Conservation (phyloP, 345 rosid genomes). For the Populus nigra region DNA sequence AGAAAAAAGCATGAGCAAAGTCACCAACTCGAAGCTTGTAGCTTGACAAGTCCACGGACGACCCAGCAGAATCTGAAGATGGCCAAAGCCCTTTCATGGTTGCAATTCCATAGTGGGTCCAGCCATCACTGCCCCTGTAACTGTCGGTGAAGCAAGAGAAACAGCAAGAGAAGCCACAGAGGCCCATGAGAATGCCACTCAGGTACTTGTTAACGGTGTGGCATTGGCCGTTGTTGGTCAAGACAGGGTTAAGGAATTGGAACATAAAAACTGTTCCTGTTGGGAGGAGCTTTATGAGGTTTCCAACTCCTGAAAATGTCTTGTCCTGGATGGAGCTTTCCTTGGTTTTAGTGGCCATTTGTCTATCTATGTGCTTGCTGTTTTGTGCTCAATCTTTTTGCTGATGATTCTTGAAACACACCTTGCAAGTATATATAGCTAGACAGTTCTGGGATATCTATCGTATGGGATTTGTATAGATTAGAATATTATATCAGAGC, state of each 20-base stretch:
- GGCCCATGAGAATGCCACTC: constrained; percentile 44
- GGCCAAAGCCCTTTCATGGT: constrained; percentile 67
- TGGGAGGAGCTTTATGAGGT: constrained; percentile 80
- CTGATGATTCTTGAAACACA: constrained; percentile 2
- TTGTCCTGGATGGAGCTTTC: constrained; percentile 29
- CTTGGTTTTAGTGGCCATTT: background rate
- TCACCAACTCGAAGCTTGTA: constrained; percentile 57
- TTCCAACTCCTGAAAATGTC: constrained; percentile 55
- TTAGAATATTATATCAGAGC: background rate
- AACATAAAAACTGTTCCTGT: constrained; percentile 81
- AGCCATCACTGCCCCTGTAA: constrained; percentile 45
- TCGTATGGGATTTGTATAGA: background rate
- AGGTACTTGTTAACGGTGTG: constrained; percentile 48
- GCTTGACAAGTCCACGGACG: constrained; percentile 39
- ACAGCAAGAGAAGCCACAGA: constrained; percentile 66
- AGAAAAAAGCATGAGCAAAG: constrained; percentile 57
- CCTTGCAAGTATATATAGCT: constrained; percentile 8
- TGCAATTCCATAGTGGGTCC: constrained; percentile 55
- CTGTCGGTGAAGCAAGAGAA: constrained; percentile 79
- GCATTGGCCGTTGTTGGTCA: constrained; percentile 72
- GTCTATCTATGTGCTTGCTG: background rate
- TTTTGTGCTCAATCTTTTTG: background rate
- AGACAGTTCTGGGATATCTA: no score
- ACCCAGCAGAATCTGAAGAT: constrained; percentile 20
- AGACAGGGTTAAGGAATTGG: constrained; percentile 75